Base-by-base conservation (phyloP, 371 early-diverging fungal species). In the Batrachochytrium dendrobatidis region DNA sequence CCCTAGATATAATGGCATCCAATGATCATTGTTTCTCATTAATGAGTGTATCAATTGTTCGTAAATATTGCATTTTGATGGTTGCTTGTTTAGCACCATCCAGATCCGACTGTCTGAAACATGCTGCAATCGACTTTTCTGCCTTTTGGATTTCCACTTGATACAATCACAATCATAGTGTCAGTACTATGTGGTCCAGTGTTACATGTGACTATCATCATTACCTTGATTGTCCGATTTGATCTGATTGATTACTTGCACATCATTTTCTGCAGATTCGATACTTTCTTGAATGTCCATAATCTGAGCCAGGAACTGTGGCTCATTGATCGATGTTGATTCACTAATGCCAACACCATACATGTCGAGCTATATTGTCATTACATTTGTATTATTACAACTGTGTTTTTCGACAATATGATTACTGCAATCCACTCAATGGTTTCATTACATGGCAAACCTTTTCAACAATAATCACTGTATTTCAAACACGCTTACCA, bases 251-350 rank as follows among this genome's bases (percentile, higher is more conserved):
- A 84, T 69, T 28, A 84, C 82, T 31, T 73, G n/a, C n/a, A n/a
- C 80, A 55, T 85, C 82, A 4, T 68, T 69, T 55, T 67, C 63
- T 8, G 82, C 83, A 46, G 81, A 83, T 59, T 90, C 89, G 24
- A 89, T 70, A 33, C 79, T 76, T 63, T 89, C 90, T 61, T 88
- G 76, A 25, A 79, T 71, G 52, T 88, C 87, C 87, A 91, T 83
- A 7, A 91, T 83, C 56, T 87, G 85, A 86, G 88, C 86, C 63
- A 93, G 63, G 22, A 90, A 68, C 56, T 82, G 86, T 6, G 87
- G 86, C 56, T 89, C 85, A 3, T 77, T 65, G 15, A 87, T 51
- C 0, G 86, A 80, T 57, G 87, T 87, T 2, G 81, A 65, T 67
- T 91, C 91, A 24, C 71, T 75, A 15, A 91, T 73, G 31, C 77